Evolutionary conservation across 1,139 yeast species (phyloP).

Genomic region (Yamadazyma blattariae): DNA sequence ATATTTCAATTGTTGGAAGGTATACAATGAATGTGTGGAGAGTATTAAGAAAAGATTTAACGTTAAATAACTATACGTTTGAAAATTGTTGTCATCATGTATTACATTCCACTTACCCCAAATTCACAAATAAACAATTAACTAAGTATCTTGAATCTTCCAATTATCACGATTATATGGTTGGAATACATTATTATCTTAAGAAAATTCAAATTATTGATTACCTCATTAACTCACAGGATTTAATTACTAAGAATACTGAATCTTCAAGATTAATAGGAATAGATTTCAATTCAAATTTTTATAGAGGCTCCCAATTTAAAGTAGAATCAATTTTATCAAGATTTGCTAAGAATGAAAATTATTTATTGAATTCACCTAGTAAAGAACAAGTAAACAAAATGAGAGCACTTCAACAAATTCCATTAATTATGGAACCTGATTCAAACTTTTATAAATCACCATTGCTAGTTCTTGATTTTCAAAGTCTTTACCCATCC

Average conservation of each 20-base stretch:
- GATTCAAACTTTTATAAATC: conserved; percentile 79
- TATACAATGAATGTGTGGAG: conserved; percentile 88
- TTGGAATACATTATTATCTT: conserved; percentile 51
- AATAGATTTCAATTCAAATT: conserved; percentile 83
- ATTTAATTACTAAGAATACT: conserved; percentile 65
- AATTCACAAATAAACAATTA: conserved; percentile 48
- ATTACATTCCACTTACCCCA: conserved; percentile 67
- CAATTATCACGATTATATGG: conserved; percentile 22
- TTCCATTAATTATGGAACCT: conserved; percentile 93
- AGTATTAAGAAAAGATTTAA: conserved; percentile 58
- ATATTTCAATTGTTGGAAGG: conserved; percentile 68
- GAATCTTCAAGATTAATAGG: conserved; percentile 89
- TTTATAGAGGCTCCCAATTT: conserved; percentile 88
- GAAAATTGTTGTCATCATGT: conserved; percentile 74
- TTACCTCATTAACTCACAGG: conserved; percentile 57
- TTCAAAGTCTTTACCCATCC: conserved; percentile 92
- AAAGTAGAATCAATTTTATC: conserved; percentile 84
- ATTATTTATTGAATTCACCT: conserved; percentile 72
- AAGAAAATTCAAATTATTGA: conserved; percentile 46
- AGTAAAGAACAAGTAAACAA: conserved; percentile 76
- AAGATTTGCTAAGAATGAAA: conserved; percentile 74
- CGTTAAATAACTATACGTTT: conserved; percentile 64
- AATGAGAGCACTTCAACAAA: conserved; percentile 82
- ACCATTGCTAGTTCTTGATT: conserved; percentile 86
- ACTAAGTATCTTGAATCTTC: conserved; percentile 46